phyloP scores from a whole-genome alignment of 371 early-diverging fungal species.

The Parasitella parasitica region DNA sequence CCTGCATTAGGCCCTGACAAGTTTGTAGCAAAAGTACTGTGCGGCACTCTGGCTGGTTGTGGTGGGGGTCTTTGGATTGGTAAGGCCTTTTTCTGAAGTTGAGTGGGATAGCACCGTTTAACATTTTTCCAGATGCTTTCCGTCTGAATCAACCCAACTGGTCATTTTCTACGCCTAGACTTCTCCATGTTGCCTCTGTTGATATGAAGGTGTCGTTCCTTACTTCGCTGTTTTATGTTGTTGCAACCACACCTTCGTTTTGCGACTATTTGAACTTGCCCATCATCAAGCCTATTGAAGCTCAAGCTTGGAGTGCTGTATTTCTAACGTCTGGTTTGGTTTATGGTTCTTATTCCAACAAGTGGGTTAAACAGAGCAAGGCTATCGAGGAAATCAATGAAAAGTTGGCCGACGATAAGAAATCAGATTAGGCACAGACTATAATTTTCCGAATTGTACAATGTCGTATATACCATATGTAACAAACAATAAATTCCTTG shows the following conservation, averaged over 20 bases:
- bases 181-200: slow-evolving; percentile 32
- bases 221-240: slow-evolving; percentile 40
- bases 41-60: slow-evolving; percentile 56
- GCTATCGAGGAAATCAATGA: slow-evolving; percentile 16
- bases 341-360: slow-evolving; percentile 25
- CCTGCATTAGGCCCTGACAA: slow-evolving; percentile 42
- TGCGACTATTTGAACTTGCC: slow-evolving; percentile 27
- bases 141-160: slow-evolving; percentile 40
- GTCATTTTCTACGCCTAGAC: slow-evolving; percentile 47
- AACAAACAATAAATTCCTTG: not conserved
- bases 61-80: slow-evolving; percentile 60
- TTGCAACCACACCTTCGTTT: slow-evolving; percentile 22
- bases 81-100: slow-evolving; percentile 15
- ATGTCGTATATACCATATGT: too few species aligned
- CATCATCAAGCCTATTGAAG: slow-evolving; percentile 19
- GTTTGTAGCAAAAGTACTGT: slow-evolving; percentile 51
- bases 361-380: slow-evolving; percentile 17
- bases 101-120: not conserved
- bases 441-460: too few species aligned
- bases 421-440: not conserved
- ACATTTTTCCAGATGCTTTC: slow-evolving; percentile 34
- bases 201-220: slow-evolving; percentile 43
- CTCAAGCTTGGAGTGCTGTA: slow-evolving; percentile 43
- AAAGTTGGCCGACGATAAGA: slow-evolving; percentile 5
- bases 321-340: slow-evolving; percentile 30